A percentile compares a stretch with the other conserved stretches of the same genome.
Conservation (phyloP, 169 alveolate genomes). For the Theileria parva region DNA sequence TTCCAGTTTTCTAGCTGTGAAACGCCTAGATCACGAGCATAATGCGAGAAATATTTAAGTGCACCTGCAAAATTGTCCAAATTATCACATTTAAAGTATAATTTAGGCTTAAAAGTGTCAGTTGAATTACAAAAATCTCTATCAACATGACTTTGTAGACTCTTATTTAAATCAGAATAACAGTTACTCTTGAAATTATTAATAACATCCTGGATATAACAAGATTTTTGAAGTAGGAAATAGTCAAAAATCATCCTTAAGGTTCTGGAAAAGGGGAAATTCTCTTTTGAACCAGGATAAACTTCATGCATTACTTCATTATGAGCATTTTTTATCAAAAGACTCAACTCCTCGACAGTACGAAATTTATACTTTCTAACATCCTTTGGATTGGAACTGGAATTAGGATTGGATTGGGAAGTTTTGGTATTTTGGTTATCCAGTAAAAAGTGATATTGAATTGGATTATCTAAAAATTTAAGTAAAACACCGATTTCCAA, state of each 20-base stretch:
- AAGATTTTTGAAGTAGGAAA: neutral
- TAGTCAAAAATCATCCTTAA: neutral
- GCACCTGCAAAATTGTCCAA: neutral
- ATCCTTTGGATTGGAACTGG: neutral
- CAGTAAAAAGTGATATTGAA: neutral
- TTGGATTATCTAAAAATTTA: neutral
- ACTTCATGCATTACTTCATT: neutral
- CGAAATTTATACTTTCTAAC: neutral
- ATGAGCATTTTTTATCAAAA: neutral
- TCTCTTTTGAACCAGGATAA: neutral
- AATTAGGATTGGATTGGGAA: no score
- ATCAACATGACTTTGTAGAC: neutral
- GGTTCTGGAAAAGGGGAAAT: neutral
- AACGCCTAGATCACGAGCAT: neutral
- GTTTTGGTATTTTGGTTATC: neutral
- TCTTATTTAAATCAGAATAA: neutral
- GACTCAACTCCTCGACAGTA: neutral
- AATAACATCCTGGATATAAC: neutral
- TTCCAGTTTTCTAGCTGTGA: neutral
- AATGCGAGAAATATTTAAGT: neutral
- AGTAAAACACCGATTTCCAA: conserved; percentile 3
- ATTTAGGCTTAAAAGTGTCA: neutral
- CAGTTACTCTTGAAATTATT: neutral
- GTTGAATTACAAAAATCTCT: neutral
- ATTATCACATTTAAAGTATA: neutral